Evolutionary conservation across 805 yeast species (phyloP), one percentile per base, ranked within the genome.

Genomic region (Yamadazyma sp.): DNA sequence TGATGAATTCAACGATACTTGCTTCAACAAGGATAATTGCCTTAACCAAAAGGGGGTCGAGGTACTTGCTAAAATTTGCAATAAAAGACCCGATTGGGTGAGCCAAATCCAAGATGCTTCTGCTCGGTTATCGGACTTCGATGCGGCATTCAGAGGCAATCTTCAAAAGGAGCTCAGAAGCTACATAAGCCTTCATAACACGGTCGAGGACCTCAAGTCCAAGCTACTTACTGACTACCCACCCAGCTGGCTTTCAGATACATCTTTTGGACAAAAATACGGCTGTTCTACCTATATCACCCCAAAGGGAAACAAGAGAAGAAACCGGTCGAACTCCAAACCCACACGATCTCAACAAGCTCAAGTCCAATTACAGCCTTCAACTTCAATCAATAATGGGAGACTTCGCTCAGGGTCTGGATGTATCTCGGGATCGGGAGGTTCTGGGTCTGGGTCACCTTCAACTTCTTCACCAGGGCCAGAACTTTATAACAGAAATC

Each of bases 231-330:
- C 48, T 2, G 39, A 35, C 14, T 67, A 67, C 41, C 59, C 58
- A 32, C 66, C 70, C 2, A 47, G 48, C 6, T 54, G 49, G 34
- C 35, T 62, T 36, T 55, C 58, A 6, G 72, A 67, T 39, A 52
- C 59, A 39, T 62, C 57, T 37, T 71, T 70, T 4, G 57, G 67
- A 28, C 47, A 64, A 30, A 63, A 59, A 22, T 67, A 65, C 52
- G 72, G 71, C 1, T 71, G 73, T 5, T 52, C 45, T 34, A 44
- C 46, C 28, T 60, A 59, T 41, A 65, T 65, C 14, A 19, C 40
- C 22, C 10, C 12, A 9, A 41, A 37, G 29, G 30, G 22, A 10
- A 16, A 28, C 13, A 41, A 35, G 31, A 30, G 35, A 20, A 25
- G 48, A 30, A 37, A 31, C n/a, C 21, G 44, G 27, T 38, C 47